Percentiles rank a stretch among this genome's conserved stretches.
phyloP scores from a whole-genome alignment of 2,329 filamentous ascomycete species.

The Pseudogymnoascus sp. region DNA sequence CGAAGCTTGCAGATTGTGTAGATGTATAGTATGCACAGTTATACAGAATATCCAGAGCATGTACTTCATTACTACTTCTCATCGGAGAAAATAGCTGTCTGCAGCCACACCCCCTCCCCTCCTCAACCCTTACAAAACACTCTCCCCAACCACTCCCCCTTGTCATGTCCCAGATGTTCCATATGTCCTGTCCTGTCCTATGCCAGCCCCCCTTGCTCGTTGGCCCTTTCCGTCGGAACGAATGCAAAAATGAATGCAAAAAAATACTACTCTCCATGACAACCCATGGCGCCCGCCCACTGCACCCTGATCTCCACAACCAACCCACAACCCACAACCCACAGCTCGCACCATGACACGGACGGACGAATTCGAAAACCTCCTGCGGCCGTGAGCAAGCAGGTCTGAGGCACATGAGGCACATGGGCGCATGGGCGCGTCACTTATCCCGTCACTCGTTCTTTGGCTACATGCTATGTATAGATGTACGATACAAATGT shows the following conservation, averaged over 20 bases:
- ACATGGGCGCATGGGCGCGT: background rate
- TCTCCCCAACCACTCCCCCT: background rate
- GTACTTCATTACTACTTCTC: background rate
- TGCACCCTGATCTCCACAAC: no score
- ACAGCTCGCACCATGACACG: background rate
- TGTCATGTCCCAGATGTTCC: background rate
- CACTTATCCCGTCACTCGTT: background rate
- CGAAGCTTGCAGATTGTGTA: background rate
- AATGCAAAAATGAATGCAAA: background rate
- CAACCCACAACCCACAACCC: background rate
- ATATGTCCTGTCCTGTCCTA: background rate
- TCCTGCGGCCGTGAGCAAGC: background rate
- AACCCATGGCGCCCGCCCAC: background rate
- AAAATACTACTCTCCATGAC: background rate
- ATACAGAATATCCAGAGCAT: background rate
- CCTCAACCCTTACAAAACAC: background rate
- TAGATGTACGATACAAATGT: background rate
- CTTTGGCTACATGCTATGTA: background rate
- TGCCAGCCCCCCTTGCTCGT: background rate
- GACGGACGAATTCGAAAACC: background rate
- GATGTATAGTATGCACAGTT: background rate
- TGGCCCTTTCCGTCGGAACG: background rate
- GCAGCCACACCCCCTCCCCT: background rate
- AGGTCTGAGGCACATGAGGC: background rate
- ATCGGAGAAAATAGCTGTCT: background rate